These are phyloP conservation scores for Fusarium coffeatum DNA, from an alignment of 2,329 filamentous ascomycete genomes.

Conservation along the genomic window DNA sequence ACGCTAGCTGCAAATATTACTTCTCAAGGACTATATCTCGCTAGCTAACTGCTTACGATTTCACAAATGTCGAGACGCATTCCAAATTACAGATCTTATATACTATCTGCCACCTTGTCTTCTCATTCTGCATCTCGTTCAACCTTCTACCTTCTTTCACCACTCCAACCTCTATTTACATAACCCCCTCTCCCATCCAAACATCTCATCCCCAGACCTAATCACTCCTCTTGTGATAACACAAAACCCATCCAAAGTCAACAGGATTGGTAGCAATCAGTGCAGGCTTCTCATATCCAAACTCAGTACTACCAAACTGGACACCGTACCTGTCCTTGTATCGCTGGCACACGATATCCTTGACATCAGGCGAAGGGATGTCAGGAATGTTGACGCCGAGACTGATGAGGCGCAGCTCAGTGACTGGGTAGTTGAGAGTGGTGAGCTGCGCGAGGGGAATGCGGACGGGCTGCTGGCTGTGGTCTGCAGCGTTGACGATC, in stretches of 20 bases:
- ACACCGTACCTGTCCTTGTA: constrained; percentile 32
- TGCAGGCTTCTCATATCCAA: constrained; percentile 21
- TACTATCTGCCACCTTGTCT: not conserved
- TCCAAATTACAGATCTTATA: not conserved
- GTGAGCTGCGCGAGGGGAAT: constrained; percentile 32
- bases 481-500: constrained; percentile 8
- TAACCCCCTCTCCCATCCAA: rapidly evolving
- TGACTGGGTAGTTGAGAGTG: constrained; percentile 19
- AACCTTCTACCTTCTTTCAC: no score
- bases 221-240: constrained; percentile 8
- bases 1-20: no score
- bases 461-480: constrained; percentile 29
- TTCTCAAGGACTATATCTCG: not conserved
- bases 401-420: constrained; percentile 17
- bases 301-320: constrained; percentile 28
- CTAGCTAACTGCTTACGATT: not conserved
- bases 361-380: constrained; percentile 4
- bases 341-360: constrained; percentile 28
- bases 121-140: not conserved
- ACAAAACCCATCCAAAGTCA: constrained; percentile 31
- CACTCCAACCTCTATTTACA: not conserved
- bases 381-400: constrained; percentile 19
- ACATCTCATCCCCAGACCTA: not conserved
- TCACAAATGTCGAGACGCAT: no score
- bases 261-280: constrained; percentile 34